Conservation (phyloP, 768 basidiomycete species). For the Podaxis sp. region DNA sequence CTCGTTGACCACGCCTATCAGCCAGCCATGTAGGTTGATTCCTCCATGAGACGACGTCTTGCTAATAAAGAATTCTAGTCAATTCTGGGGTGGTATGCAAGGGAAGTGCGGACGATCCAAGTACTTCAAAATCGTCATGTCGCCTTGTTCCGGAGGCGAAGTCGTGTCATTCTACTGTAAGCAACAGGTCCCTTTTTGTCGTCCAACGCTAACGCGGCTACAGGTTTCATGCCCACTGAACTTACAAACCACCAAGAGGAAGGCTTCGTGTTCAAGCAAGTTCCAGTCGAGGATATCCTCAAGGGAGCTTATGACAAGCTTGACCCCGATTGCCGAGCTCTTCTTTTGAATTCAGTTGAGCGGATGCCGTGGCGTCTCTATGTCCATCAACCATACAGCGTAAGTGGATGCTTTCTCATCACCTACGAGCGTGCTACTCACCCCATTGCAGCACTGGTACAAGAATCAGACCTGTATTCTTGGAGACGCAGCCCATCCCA, state of each 20-base stretch:
- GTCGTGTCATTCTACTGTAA: conserved; percentile 32
- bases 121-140: conserved; percentile 36
- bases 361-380: conserved; percentile 36
- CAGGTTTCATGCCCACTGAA: conserved; percentile 35
- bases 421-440: neutral
- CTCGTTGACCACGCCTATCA: conserved; percentile 29
- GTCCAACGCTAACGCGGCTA: neutral
- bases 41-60: neutral
- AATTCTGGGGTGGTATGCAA: conserved; percentile 32
- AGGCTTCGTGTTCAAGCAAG: conserved; percentile 31
- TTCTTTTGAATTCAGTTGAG: conserved; percentile 29
- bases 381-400: conserved; percentile 31
- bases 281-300: conserved; percentile 29
- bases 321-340: conserved; percentile 29
- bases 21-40: conserved; percentile 28
- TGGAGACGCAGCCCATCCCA: conserved; percentile 30
- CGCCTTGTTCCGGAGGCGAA: conserved; percentile 29
- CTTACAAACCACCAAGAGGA: conserved; percentile 32
- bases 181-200: neutral
- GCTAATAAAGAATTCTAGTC: conserved; percentile 18
- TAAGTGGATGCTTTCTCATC: conserved; percentile 10
- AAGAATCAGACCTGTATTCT: conserved; percentile 28
- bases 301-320: conserved; percentile 28
- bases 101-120: conserved; percentile 29
- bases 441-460: conserved; percentile 23